These are phyloP conservation scores for Globisporangium carolinianum DNA, from an alignment of 352 stramenopile genomes.

Conservation along the genomic window DNA sequence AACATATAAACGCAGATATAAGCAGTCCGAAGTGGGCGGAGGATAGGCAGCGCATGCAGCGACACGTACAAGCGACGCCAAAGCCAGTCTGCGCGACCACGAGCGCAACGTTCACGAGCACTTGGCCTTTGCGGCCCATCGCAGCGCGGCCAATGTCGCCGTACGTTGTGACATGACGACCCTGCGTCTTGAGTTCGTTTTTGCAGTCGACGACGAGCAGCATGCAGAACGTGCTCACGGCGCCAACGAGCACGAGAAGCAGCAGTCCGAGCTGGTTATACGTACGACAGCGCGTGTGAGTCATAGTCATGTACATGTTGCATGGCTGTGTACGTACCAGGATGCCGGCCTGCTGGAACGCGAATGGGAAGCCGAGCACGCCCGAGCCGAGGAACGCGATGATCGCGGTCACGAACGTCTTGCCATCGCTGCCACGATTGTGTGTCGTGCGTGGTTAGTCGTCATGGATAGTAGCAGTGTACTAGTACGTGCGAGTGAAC, in stretches of 20 bases:
- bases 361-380: slow-evolving; percentile 86
- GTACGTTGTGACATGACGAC: slow-evolving; percentile 57
- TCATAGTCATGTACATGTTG: too few relatives aligned
- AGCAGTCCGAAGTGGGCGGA: too few relatives aligned
- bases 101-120: slow-evolving; percentile 78
- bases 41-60: neutral
- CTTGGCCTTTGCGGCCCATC: slow-evolving; percentile 54
- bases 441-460: neutral
- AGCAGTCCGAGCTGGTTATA: slow-evolving; percentile 28
- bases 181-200: slow-evolving; percentile 55
- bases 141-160: slow-evolving; percentile 82
- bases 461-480: neutral
- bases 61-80: slow-evolving; percentile 70
- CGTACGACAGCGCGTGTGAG: neutral
- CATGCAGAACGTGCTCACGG: slow-evolving; percentile 65
- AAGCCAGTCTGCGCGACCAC: slow-evolving; percentile 87
- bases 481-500: neutral
- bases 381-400: slow-evolving; percentile 91
- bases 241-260: slow-evolving; percentile 40
- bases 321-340: slow-evolving; percentile 29
- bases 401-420: slow-evolving; percentile 67
- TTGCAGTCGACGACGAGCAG: slow-evolving; percentile 76
- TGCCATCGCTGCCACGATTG: slow-evolving; percentile 25
- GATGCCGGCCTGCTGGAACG: slow-evolving; percentile 86
- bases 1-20: too few relatives aligned